These are phyloP conservation scores for Backusella psychrophila DNA, from an alignment of 192 early-diverging fungal genomes.

Conservation along the genomic window DNA sequence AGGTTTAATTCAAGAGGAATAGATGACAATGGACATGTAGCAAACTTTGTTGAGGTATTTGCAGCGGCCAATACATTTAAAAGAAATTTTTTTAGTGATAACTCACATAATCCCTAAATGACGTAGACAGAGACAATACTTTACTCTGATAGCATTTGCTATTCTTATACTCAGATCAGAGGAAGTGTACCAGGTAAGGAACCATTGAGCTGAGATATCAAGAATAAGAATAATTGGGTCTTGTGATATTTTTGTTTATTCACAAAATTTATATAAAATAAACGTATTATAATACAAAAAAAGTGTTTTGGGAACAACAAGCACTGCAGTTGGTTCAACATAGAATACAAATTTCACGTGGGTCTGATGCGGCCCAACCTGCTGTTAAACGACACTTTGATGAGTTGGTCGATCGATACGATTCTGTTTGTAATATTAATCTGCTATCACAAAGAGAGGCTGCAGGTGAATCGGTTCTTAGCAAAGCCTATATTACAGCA, in stretches of 20 bases:
- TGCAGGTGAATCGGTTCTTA: conserved; percentile 65
- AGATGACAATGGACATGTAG: conserved; percentile 94
- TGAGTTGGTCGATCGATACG: conserved; percentile 73
- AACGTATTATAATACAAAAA: background rate
- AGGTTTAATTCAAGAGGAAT: conserved; percentile 94
- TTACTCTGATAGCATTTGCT: conserved; percentile 48
- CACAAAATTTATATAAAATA: background rate
- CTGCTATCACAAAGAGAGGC: conserved; percentile 68
- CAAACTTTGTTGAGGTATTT: conserved; percentile 92
- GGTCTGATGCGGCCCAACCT: conserved; percentile 76
- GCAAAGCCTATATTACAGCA: conserved; percentile 62
- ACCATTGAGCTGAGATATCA: conserved; percentile 72
- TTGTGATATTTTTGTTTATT: background rate
- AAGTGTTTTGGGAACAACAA: conserved; percentile 95
- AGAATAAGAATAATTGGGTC: conserved; percentile 12
- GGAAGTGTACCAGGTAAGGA: conserved; percentile 73
- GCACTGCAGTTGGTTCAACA: conserved; percentile 83
- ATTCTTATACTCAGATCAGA: conserved; percentile 82
- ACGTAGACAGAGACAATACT: conserved; percentile 81
- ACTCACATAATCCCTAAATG: conserved; percentile 85
- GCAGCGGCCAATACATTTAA: conserved; percentile 7
- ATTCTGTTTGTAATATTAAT: conserved; percentile 73
- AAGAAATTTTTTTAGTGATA: conserved; percentile 27
- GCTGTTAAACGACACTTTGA: conserved; percentile 77
- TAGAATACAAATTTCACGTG: conserved; percentile 82